These are phyloP conservation scores for Calocybe indica DNA, from an alignment of 768 basidiomycete species.

Conservation along the genomic window DNA sequence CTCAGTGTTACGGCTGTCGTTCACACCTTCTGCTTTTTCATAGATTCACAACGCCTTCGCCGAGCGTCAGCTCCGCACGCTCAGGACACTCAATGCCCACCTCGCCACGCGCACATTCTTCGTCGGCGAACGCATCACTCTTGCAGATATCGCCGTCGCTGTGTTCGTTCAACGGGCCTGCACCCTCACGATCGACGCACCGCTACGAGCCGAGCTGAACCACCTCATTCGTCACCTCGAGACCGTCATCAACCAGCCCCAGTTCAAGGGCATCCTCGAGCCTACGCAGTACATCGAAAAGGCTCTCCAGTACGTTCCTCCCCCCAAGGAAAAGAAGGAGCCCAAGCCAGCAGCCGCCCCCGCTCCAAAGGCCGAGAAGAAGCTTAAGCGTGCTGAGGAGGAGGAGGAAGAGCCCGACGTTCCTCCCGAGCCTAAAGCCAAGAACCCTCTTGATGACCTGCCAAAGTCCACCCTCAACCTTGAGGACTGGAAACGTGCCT, in stretches of 20 bases:
- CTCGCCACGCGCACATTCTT: conserved; percentile 82
- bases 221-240: conserved; percentile 82
- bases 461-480: conserved; percentile 86
- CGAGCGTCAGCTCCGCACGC: conserved; percentile 49
- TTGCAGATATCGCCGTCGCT: conserved; percentile 80
- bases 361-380: conserved; percentile 56
- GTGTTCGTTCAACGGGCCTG: conserved; percentile 49
- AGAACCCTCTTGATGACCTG: conserved; percentile 91
- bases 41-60: conserved; percentile 54
- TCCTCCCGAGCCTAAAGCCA: conserved; percentile 80
- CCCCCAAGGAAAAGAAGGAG: conserved; percentile 76
- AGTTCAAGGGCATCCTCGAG: conserved; percentile 63
- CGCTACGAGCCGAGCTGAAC: conserved; percentile 58
- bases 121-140: conserved; percentile 89
- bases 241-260: conserved; percentile 83
- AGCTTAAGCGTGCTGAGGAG: conserved; percentile 57
- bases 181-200: conserved; percentile 55
- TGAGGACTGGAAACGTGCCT: conserved; percentile 96
- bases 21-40: background rate
- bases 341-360: conserved; percentile 45
- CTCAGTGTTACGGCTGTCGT: background rate
- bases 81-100: conserved; percentile 68
- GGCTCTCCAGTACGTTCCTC: conserved; percentile 62
- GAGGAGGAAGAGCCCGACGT: conserved; percentile 75
- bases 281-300: conserved; percentile 61